Evolutionary conservation across 164 flowering plant species (phyloP), one percentile per base, ranked within the genome.

Genomic region (Buxus sempervirens): DNA sequence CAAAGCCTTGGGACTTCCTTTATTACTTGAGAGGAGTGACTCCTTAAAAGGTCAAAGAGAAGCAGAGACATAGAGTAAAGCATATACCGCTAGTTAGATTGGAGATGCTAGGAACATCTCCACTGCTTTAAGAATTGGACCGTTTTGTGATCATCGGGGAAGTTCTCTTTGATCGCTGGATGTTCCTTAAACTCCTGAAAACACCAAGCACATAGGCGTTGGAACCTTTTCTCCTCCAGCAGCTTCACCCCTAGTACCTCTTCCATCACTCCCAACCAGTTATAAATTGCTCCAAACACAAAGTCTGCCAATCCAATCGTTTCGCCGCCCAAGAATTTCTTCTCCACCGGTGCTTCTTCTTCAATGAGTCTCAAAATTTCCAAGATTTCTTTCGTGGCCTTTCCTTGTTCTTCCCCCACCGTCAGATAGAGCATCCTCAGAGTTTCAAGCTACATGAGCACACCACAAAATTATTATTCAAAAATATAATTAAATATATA

Each of bases 231-330:
- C 1, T 72, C 22, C 12, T 74, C 73, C 16, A 81, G 16, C 36
- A 81, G 15, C n/a, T 70, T 72, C 5, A 76, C 66, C 0, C 68
- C 73, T 18, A 19, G 64, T 9, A 67, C 61, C 51, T 79, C 80
- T 73, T 83, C 80, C 22, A 81, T 48, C n/a, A 22, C 70, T 20
- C 9, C 69, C 5, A 76, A 62, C 74, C 73, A 77, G 20, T 49
- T 36, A 51, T 76, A 77, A 0, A 81, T n/a, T 68, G 73, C 64
- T 60, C 83, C 84, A 23, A 65, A 76, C 12, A 69, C 80, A 9
- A 83, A 1, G 62, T 83, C 86, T 8, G 64, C 45, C 54, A 81
- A 32, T 49, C 82, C 84, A 22, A 83, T 76, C 0, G 64, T 48
- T 3, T 77, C 68, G 0, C 86, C 86, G 0, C 76, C 72, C 6